Conservation (phyloP, 768 basidiomycete genomes). For the Leccinellum albellum region DNA sequence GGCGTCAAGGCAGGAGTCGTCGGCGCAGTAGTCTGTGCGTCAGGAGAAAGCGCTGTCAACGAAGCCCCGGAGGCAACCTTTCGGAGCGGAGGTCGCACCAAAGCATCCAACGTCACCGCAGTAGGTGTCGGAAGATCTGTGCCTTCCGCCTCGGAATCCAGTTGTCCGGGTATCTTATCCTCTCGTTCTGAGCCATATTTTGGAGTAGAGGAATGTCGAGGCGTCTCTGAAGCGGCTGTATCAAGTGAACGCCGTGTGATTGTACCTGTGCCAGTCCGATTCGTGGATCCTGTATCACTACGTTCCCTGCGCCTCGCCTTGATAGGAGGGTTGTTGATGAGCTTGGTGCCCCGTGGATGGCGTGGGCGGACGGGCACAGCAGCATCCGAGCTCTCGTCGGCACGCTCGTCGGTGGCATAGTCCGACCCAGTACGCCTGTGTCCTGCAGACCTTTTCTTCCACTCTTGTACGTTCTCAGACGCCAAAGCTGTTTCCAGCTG, state of each 20-base stretch:
- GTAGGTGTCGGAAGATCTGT: conserved; percentile 27
- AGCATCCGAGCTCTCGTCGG: conserved; percentile 52
- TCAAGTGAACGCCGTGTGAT: conserved; percentile 26
- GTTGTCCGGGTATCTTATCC: conserved; percentile 38
- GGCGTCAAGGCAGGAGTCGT: conserved; percentile 36
- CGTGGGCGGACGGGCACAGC: conserved; percentile 40
- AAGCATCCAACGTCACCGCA: conserved; percentile 24
- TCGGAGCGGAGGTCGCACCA: conserved; percentile 21
- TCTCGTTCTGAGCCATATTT: conserved; percentile 26
- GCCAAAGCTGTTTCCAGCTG: conserved; percentile 76
- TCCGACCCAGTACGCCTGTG: conserved; percentile 23
- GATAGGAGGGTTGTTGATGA: conserved; percentile 29
- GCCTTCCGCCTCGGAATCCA: conserved; percentile 33
- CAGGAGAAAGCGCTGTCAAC: conserved; percentile 24
- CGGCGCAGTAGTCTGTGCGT: conserved; percentile 23
- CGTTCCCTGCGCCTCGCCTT: conserved; percentile 45
- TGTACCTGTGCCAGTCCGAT: conserved; percentile 41
- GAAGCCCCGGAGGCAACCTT: conserved; percentile 34
- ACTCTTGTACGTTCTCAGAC: conserved; percentile 44
- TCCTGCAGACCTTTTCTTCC: conserved; percentile 29
- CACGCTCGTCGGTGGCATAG: conserved; percentile 46
- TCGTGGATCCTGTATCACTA: conserved; percentile 64
- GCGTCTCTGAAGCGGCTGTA: conserved; percentile 23
- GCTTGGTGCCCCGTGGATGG: conserved; percentile 34
- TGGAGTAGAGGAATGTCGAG: conserved; percentile 25